A percentile compares a stretch with the other conserved stretches of the same genome.
Conservation (phyloP, 768 basidiomycete genomes). For the Podaxis sp. region DNA sequence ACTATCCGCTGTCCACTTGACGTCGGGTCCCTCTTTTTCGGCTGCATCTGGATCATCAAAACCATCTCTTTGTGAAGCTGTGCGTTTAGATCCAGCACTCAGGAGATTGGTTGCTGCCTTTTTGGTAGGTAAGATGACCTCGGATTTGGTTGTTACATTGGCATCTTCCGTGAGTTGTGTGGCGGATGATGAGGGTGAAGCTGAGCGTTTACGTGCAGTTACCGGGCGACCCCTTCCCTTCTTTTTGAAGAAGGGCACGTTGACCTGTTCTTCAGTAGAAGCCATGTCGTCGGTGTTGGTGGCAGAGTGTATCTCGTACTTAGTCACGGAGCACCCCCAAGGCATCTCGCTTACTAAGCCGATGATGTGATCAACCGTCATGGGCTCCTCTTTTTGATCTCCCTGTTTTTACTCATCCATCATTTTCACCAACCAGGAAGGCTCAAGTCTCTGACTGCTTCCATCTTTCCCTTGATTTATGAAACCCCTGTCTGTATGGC, state of each 20-base stretch:
- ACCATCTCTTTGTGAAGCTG: conserved; percentile 63
- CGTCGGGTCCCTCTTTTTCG: conserved; percentile 62
- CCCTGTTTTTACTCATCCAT: neutral
- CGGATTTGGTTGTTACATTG: conserved; percentile 48
- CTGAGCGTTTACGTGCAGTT: conserved; percentile 72
- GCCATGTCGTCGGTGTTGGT: conserved; percentile 34
- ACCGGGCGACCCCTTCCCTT: conserved; percentile 74
- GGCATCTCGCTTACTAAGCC: neutral
- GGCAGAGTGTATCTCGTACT: neutral
- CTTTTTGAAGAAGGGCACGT: conserved; percentile 86
- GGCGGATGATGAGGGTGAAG: conserved; percentile 47
- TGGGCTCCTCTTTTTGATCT: neutral
- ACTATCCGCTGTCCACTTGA: conserved; percentile 75
- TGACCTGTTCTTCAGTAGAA: conserved; percentile 32
- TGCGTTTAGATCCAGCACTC: conserved; percentile 48
- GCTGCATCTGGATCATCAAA: conserved; percentile 46
- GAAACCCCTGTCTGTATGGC: neutral
- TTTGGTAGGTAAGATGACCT: conserved; percentile 77
- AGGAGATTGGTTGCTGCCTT: conserved; percentile 69
- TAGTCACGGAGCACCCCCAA: neutral
- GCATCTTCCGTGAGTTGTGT: conserved; percentile 18
- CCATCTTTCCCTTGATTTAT: neutral
- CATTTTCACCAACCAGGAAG: neutral
- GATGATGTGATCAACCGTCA: neutral
- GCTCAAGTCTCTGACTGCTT: neutral